Base-by-base conservation (phyloP, 805 yeast genomes). In the Candida quercuum region DNA sequence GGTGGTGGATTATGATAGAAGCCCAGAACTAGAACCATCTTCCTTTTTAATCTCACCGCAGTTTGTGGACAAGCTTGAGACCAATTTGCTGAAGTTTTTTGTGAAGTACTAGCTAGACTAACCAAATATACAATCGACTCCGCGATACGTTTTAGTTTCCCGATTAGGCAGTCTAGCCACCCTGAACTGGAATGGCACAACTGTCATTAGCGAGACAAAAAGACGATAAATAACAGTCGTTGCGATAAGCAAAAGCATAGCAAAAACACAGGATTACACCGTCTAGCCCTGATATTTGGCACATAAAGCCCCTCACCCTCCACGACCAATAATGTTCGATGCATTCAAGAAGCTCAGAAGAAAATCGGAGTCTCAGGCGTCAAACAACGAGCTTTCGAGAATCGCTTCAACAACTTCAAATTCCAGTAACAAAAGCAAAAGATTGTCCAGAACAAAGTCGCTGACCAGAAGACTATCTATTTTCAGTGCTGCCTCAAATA, bases 381-480 rank as follows among this genome's bases (percentile, higher is more conserved):
- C 37, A 28, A 28, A 36, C 20, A 19, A 17, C 10, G 31, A 24
- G 15, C 14, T 34, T 8, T 27, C 36, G 3, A 36, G 35, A 17
- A 11, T 16, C 5, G 12, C 11, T 15, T 28, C 17, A 30, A 37
- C n/a, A 18, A 33, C 29, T 14, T 30, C 28, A 25, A 14, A 9
- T 5, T n/a, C 20, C 29, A 31, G 22, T 11, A 10, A 19, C 22
- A 14, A 32, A 12, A 28, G 39, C 15, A 11, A 34, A 5, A 40
- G 42, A 16, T 41, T 22, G 10, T n/a, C 48, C 5, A 38, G 40
- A 32, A 37, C 44, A 5, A 38, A 42, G 17, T 25, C 47, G 11
- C 31, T 48, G 14, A 31, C 42, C 5, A 40, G 32, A 22, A 37
- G 43, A 4, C 35, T 49, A n/a, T 49, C 54, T 14, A 40, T 49